Evolutionary conservation across 1,284 basidiomycete species (phyloP).

Genomic region (Phylloporus sp.): DNA sequence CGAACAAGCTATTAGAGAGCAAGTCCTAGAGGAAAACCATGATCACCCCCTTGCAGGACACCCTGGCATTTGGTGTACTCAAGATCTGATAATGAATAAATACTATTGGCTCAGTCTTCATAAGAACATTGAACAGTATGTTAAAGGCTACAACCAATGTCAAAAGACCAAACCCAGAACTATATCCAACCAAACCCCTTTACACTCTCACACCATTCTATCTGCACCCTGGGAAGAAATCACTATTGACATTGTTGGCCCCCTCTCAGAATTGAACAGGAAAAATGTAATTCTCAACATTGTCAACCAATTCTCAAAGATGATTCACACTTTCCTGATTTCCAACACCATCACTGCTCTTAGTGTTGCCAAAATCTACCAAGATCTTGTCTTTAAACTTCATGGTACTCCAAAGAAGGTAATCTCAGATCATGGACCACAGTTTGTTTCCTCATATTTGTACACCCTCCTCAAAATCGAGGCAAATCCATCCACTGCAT

Average conservation of each 20-base stretch:
- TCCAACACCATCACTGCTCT: not conserved
- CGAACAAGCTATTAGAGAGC: not conserved
- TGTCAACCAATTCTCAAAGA: conserved; percentile 45
- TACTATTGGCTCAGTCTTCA: conserved; percentile 1
- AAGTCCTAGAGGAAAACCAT: not conserved
- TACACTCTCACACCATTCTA: not conserved
- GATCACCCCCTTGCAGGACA: not conserved
- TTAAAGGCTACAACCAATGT: not conserved
- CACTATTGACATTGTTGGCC: not conserved
- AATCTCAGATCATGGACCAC: conserved; percentile 33
- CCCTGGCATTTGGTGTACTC: not conserved
- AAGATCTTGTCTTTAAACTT: not conserved
- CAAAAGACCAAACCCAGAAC: not conserved
- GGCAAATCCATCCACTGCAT: conserved; percentile 5
- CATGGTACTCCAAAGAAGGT: not conserved
- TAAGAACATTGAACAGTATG: not conserved
- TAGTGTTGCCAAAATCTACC: not conserved
- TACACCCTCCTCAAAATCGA: conserved; percentile 4
- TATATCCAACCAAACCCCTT: not conserved
- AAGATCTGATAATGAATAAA: not conserved
- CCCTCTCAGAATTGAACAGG: conserved; percentile 42
- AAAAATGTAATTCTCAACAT: conserved; percentile 48
- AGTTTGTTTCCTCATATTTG: conserved; percentile 43
- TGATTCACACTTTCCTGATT: not conserved
- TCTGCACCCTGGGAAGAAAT: not conserved